A percentile compares a stretch with the other conserved stretches of the same genome.
Conservation (phyloP, 2,329 filamentous ascomycete genomes). For the Fusarium irregulare region DNA sequence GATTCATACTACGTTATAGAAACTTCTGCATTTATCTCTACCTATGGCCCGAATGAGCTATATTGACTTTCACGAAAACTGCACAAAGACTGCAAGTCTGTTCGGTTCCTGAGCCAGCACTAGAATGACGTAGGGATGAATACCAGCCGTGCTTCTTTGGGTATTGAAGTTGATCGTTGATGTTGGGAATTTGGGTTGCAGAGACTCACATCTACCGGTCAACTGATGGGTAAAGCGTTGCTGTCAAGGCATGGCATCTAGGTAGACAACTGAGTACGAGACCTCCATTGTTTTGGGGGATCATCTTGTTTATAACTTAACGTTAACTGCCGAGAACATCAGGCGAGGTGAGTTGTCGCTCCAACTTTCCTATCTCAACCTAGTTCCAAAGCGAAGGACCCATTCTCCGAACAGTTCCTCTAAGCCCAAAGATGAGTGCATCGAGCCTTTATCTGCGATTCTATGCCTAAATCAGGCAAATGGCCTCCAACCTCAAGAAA, state of each 20-base stretch:
- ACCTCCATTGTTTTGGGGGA: not conserved
- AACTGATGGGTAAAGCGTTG: not conserved
- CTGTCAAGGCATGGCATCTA: not conserved
- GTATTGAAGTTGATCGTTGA: not conserved
- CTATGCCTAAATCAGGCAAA: constrained; percentile 32
- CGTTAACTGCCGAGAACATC: not conserved
- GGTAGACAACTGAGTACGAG: too few relatives aligned
- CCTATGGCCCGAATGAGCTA: not conserved
- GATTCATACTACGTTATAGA: constrained; percentile 38
- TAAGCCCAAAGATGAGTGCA: constrained; percentile 6
- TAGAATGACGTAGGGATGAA: not conserved
- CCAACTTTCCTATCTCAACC: constrained; percentile 40
- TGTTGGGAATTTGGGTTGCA: not conserved
- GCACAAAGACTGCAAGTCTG: not conserved
- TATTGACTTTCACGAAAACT: not conserved
- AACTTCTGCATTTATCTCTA: constrained; percentile 23
- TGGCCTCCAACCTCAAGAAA: constrained; percentile 12
- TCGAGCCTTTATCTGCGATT: constrained; percentile 10
- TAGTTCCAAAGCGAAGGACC: constrained; percentile 23
- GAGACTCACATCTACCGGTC: not conserved
- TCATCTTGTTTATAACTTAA: not conserved
- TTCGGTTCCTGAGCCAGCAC: not conserved
- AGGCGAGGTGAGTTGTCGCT: constrained; percentile 21
- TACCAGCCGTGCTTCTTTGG: not conserved
- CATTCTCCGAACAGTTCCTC: constrained; percentile 12